Conservation (phyloP, 2,329 filamentous ascomycete genomes). For the Diplodia corticola region DNA sequence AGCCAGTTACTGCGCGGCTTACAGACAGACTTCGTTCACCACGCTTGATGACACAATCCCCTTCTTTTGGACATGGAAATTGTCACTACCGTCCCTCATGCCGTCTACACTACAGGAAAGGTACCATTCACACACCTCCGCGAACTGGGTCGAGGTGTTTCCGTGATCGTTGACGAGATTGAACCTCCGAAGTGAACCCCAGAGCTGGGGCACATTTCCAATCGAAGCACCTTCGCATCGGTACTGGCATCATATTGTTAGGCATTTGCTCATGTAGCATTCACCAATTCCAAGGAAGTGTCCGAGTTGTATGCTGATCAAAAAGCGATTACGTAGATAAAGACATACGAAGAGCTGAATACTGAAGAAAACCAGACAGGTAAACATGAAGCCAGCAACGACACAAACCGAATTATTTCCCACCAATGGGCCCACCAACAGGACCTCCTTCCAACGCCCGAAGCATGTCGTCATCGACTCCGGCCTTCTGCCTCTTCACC, state of each 20-base stretch:
- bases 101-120: not conserved
- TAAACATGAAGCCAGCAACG: not conserved
- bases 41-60: not conserved
- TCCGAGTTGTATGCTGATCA: no score
- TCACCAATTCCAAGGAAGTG: no score
- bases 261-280: no score
- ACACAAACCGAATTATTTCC: not conserved
- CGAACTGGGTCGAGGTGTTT: not conserved
- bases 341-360: no score
- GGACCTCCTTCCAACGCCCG: not conserved
- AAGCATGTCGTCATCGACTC: not conserved
- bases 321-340: no score
- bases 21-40: not conserved
- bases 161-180: not conserved
- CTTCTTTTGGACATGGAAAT: not conserved
- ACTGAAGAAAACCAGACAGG: not conserved
- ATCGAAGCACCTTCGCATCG: not conserved
- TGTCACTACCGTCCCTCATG: not conserved
- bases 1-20: not conserved
- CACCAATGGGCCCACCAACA: not conserved
- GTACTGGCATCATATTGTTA: no score
- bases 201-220: not conserved
- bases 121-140: not conserved
- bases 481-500: not conserved
- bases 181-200: not conserved